phyloP scores from a whole-genome alignment of 2,329 filamentous ascomycete species.

The Penicillium sp. region DNA sequence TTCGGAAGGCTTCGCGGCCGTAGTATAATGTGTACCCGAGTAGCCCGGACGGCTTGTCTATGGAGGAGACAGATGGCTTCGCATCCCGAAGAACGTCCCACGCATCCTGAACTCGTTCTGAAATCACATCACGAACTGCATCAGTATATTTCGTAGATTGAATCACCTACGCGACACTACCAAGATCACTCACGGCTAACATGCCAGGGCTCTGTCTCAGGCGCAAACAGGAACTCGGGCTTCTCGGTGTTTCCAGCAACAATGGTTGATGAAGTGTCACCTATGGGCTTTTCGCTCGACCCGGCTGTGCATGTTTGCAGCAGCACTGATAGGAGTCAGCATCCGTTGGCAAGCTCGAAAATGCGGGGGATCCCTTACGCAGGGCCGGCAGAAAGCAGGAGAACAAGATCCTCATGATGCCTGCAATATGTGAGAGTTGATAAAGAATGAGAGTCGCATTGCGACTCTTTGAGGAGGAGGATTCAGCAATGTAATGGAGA shows the following conservation, averaged over 20 bases:
- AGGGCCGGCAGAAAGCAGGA: constrained; percentile 36
- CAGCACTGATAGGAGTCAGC: constrained; percentile 34
- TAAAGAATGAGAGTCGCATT: constrained; percentile 33
- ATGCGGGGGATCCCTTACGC: constrained; percentile 27
- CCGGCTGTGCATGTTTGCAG: constrained; percentile 30
- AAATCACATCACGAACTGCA: too few relatives aligned
- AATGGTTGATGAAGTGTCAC: constrained; percentile 18
- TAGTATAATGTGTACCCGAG: constrained; percentile 59
- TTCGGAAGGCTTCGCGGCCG: constrained; percentile 59
- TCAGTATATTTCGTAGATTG: background rate
- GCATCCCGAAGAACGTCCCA: constrained; percentile 30
- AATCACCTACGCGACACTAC: constrained; percentile 7
- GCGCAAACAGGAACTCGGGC: constrained; percentile 22
- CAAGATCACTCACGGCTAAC: constrained; percentile 31
- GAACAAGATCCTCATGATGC: constrained; percentile 38
- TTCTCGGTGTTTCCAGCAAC: constrained; percentile 18
- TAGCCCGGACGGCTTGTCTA: constrained; percentile 56
- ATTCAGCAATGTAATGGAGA: constrained; percentile 2
- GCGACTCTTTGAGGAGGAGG: constrained; percentile 23
- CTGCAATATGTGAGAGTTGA: constrained; percentile 19
- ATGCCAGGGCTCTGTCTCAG: constrained; percentile 18
- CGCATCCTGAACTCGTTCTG: constrained; percentile 35
- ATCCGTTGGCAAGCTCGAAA: constrained; percentile 5
- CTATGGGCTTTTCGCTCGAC: constrained; percentile 23
- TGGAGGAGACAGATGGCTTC: constrained; percentile 24